These are phyloP conservation scores for Gypsophila paniculata DNA, from an alignment of 179 eudicot genomes.

Conservation along the genomic window DNA sequence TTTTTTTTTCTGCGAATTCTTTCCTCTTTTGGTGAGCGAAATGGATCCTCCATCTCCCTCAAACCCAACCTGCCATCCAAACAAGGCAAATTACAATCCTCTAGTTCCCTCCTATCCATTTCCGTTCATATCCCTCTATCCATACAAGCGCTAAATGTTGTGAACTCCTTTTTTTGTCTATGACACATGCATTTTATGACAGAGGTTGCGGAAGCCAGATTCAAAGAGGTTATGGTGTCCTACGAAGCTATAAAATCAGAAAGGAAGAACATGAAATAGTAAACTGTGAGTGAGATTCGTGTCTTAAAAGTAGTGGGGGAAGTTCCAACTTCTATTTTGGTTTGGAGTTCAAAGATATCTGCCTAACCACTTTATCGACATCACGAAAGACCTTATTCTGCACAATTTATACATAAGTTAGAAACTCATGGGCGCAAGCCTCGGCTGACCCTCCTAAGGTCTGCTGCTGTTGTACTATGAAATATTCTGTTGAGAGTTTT, in stretches of 20 bases:
- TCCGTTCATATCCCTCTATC: background rate
- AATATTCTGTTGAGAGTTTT: background rate
- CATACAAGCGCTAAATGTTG: background rate
- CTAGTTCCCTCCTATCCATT: background rate
- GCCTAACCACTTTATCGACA: background rate
- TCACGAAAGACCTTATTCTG: background rate
- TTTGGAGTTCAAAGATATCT: background rate
- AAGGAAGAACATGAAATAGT: constrained; percentile 45
- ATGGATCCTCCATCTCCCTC: too few species aligned
- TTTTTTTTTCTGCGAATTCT: too few species aligned
- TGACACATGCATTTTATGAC: constrained; percentile 28
- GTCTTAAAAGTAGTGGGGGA: background rate
- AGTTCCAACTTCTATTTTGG: background rate
- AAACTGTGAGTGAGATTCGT: background rate
- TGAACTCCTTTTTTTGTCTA: background rate
- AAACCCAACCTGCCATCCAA: too few species aligned
- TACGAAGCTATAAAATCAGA: constrained; percentile 88
- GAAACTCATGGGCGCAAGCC: background rate
- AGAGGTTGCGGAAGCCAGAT: constrained; percentile 88
- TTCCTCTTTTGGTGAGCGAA: too few species aligned
- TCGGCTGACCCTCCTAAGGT: background rate
- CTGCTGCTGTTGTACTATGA: background rate
- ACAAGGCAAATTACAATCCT: too few species aligned
- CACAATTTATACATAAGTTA: background rate
- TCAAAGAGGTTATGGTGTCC: constrained; percentile 80